Conservation (phyloP, 1,284 basidiomycete species). For the Tilletia setariae region DNA sequence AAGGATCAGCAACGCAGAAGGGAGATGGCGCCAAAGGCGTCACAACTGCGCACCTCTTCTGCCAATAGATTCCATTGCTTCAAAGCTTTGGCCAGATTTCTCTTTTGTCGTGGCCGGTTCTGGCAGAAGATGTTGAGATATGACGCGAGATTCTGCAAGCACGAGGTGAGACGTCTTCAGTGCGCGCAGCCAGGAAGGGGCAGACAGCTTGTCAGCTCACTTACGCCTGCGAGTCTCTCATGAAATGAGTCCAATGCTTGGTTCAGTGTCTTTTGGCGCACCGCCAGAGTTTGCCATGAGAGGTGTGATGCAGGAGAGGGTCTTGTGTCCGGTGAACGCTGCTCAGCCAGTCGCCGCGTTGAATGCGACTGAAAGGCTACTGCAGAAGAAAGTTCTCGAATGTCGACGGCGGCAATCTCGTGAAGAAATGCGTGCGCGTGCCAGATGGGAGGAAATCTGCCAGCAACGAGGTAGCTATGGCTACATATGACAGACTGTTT, state of each 20-base stretch:
- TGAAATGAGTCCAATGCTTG: slow-evolving; percentile 1
- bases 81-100: slow-evolving; percentile 29
- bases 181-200: background rate
- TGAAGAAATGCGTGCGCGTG: slow-evolving; percentile 30
- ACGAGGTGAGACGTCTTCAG: background rate
- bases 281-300: background rate
- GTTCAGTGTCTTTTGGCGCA: background rate
- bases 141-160: slow-evolving; percentile 26
- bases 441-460: slow-evolving; percentile 30
- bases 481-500: slow-evolving; percentile 33
- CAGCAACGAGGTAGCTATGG: slow-evolving; percentile 29
- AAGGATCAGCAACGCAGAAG: background rate
- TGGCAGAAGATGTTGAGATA: slow-evolving; percentile 34
- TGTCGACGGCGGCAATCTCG: slow-evolving; percentile 29
- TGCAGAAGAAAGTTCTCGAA: background rate
- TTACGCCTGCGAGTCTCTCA: slow-evolving; percentile 1
- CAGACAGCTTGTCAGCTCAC: no score
- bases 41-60: slow-evolving; percentile 22
- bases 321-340: background rate
- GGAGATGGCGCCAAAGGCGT: background rate
- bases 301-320: background rate
- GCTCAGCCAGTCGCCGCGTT: background rate
- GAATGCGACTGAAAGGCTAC: background rate
- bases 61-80: slow-evolving; percentile 31
- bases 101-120: slow-evolving; percentile 37